phyloP scores from a whole-genome alignment of 2,329 filamentous ascomycete species.

The Pseudocercospora crystallina region DNA sequence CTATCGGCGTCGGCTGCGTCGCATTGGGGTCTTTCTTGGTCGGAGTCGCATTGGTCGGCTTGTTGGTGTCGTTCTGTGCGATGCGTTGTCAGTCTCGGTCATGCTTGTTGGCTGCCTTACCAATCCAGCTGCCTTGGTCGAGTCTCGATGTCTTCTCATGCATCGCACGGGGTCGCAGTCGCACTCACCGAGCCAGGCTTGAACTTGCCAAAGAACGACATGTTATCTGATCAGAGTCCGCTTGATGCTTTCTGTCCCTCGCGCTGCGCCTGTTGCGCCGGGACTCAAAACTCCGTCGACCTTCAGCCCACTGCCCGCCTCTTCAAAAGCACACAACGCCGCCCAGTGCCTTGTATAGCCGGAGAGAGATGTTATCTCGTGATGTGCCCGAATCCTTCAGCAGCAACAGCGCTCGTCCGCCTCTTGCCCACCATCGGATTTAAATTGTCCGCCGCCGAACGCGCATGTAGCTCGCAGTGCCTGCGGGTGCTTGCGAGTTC shows the following conservation, averaged over 20 bases:
- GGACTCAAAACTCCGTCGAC: not conserved
- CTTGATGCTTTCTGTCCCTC: not conserved
- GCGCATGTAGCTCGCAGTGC: no score
- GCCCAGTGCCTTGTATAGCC: no score
- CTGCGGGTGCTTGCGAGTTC: no score
- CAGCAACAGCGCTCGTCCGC: slow-evolving; percentile 6
- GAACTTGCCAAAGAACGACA: slow-evolving; percentile 57
- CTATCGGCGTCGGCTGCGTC: slow-evolving; percentile 58
- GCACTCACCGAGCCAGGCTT: slow-evolving; percentile 49
- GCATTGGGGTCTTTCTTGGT: slow-evolving; percentile 61
- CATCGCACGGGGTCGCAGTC: slow-evolving; percentile 5
- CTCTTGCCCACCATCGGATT: slow-evolving; percentile 15
- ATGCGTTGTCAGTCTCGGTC: slow-evolving; percentile 20
- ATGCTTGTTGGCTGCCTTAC: slow-evolving; percentile 1
- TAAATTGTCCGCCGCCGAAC: slow-evolving; percentile 1
- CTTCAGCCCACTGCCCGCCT: not conserved
- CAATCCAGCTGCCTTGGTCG: slow-evolving; percentile 17
- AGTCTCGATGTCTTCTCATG: not conserved
- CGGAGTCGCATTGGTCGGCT: slow-evolving; percentile 44
- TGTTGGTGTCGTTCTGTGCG: slow-evolving; percentile 48
- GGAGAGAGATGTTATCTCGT: slow-evolving; percentile 6
- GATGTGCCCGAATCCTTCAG: slow-evolving; percentile 10
- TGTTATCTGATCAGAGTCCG: slow-evolving; percentile 28
- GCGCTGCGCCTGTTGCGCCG: slow-evolving; percentile 10
- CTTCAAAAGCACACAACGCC: not conserved